Evolutionary conservation across 2,329 filamentous ascomycete species (phyloP).

Genomic region (Rhynchosporium secalis): DNA sequence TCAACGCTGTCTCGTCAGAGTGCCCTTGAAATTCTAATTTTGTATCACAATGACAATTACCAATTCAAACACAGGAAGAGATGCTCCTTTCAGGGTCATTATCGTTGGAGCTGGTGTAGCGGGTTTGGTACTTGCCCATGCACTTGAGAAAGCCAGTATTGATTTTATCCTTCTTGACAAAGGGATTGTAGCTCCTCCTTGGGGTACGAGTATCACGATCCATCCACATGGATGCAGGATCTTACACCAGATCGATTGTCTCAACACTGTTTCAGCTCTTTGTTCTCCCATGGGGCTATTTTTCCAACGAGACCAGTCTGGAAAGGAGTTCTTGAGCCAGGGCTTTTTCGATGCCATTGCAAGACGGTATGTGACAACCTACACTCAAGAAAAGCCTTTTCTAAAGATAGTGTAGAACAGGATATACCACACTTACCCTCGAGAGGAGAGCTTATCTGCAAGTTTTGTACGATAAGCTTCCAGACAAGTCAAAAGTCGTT

Average conservation of each 20-base stretch:
- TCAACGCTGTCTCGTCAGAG: too few relatives aligned
- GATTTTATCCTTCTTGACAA: slow-evolving; percentile 32
- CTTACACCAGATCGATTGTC: slow-evolving; percentile 49
- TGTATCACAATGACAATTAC: background rate
- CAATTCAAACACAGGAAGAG: too few relatives aligned
- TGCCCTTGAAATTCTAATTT: too few relatives aligned
- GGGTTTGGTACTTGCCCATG: slow-evolving; percentile 22
- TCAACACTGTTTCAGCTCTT: background rate
- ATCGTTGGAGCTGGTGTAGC: slow-evolving; percentile 10
- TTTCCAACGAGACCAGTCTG: background rate
- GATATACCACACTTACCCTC: background rate
- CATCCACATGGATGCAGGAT: slow-evolving; percentile 46
- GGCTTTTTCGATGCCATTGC: background rate
- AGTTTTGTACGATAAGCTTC: background rate
- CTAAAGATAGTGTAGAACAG: too few relatives aligned
- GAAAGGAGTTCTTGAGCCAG: background rate
- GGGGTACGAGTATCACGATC: slow-evolving; percentile 49
- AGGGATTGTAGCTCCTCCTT: slow-evolving; percentile 43
- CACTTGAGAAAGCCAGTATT: slow-evolving; percentile 19
- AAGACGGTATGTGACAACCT: background rate
- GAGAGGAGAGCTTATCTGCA: background rate
- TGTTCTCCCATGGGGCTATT: background rate
- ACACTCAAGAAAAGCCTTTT: too few relatives aligned
- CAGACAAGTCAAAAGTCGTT: background rate
- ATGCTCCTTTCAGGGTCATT: background rate